Percentiles rank a stretch among this genome's conserved stretches.
phyloP scores from a whole-genome alignment of 2,329 filamentous ascomycete genomes.

The Colletotrichum eremochloae region DNA sequence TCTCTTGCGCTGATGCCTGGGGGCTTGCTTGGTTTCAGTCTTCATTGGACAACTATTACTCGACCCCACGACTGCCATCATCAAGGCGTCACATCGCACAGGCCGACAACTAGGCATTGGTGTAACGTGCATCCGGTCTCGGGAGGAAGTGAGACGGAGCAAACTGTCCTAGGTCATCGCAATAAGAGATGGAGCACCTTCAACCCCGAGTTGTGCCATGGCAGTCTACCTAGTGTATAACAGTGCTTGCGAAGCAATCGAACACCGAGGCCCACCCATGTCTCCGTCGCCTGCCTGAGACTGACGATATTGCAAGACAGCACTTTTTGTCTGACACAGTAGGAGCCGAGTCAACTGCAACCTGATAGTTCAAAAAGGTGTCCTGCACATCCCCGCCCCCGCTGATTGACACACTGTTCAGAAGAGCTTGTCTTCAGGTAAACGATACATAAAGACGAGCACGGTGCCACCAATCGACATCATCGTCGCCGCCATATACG shows the following conservation, averaged over 20 bases:
- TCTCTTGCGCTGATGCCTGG: not conserved
- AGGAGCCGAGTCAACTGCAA: not conserved
- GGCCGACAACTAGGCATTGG: not conserved
- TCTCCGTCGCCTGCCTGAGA: not conserved
- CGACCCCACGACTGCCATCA: not conserved
- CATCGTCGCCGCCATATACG: conserved; percentile 57
- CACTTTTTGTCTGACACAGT: too few relatives aligned
- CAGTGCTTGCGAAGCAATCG: too few relatives aligned
- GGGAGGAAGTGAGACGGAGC: not conserved
- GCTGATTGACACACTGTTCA: not conserved
- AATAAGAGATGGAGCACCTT: not conserved
- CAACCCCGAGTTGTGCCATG: not conserved
- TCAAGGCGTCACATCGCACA: not conserved
- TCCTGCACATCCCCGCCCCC: not conserved
- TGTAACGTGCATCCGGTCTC: too few relatives aligned
- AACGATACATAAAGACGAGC: conserved; percentile 49
- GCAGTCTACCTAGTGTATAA: too few relatives aligned
- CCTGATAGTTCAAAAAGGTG: not conserved
- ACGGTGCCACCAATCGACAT: conserved; percentile 49
- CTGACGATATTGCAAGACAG: not conserved
- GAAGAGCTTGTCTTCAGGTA: conserved; percentile 44
- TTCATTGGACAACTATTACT: not conserved
- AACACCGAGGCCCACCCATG: not conserved
- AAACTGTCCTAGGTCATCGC: too few relatives aligned
- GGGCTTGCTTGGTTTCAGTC: not conserved